Percentiles rank a stretch among this genome's conserved stretches.
phyloP scores from a whole-genome alignment of 768 basidiomycete species.

The Butyriboletus loyo region DNA sequence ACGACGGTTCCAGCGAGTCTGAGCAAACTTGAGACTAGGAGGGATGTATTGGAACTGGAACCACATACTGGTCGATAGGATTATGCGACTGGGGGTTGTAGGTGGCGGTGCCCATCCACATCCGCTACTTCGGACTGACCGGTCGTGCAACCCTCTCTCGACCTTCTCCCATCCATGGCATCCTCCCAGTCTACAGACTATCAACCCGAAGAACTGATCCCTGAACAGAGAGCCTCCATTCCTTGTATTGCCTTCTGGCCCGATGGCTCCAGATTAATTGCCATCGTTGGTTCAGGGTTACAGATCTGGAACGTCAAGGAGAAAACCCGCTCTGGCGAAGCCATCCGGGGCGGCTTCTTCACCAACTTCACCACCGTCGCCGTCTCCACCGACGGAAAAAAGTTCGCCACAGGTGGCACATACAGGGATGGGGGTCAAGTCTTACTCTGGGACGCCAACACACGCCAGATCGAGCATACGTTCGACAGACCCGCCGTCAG shows the following conservation, averaged over 20 bases:
- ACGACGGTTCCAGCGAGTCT: too few species aligned
- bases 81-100: neutral
- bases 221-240: constrained; percentile 15
- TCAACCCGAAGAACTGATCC: constrained; percentile 15
- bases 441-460: constrained; percentile 20
- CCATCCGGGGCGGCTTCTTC: constrained; percentile 24
- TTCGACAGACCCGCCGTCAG: constrained; percentile 23
- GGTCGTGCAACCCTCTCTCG: constrained; percentile 6
- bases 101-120: constrained; percentile 14
- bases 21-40: too few species aligned
- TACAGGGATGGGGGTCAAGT: constrained; percentile 25
- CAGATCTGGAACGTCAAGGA: constrained; percentile 25
- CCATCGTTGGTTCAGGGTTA: constrained; percentile 24
- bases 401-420: constrained; percentile 23
- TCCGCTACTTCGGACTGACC: neutral
- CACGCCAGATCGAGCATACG: constrained; percentile 23
- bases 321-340: constrained; percentile 20
- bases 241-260: constrained; percentile 25
- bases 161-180: constrained; percentile 13
- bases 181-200: constrained; percentile 1
- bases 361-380: constrained; percentile 26
- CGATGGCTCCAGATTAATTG: constrained; percentile 24
- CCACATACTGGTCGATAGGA: too few species aligned
- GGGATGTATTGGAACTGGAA: too few species aligned
- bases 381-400: constrained; percentile 23